Evolutionary conservation across 345 rosid genomes (phyloP).

Genomic region (Populus simonii): DNA sequence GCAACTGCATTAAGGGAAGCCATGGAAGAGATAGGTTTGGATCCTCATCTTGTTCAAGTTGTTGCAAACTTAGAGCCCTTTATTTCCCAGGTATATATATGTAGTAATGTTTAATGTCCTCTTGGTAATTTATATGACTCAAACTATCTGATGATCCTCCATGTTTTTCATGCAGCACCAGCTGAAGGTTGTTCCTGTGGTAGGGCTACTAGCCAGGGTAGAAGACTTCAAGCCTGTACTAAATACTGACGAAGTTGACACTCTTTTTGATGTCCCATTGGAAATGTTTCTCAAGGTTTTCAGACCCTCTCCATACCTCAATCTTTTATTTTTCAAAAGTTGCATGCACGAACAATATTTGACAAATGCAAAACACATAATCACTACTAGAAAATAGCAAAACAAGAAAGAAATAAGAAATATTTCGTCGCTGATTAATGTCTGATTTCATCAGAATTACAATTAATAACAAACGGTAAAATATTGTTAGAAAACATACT

Average conservation of each 20-base stretch:
- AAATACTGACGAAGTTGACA: conserved; percentile 38
- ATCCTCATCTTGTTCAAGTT: conserved; percentile 36
- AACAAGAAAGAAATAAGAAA: too few relatives aligned
- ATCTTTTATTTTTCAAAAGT: too few relatives aligned
- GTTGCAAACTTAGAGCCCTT: conserved; percentile 33
- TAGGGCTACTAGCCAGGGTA: conserved; percentile 28
- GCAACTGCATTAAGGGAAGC: conserved; percentile 41
- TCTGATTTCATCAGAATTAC: too few relatives aligned
- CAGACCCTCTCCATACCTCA: not conserved
- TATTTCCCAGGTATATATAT: conserved; percentile 20
- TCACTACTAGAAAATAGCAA: too few relatives aligned
- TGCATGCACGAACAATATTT: too few relatives aligned
- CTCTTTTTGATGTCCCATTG: conserved; percentile 37
- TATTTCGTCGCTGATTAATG: too few relatives aligned
- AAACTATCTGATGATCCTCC: too few relatives aligned
- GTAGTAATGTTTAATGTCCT: not conserved
- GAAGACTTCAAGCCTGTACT: conserved; percentile 34
- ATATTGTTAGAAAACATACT: too few relatives aligned
- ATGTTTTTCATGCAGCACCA: conserved; percentile 22
- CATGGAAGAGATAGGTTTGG: conserved; percentile 41
- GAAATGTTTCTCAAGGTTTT: conserved; percentile 45
- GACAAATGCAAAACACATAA: too few relatives aligned
- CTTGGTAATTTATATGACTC: not conserved
- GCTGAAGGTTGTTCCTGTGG: conserved; percentile 34
- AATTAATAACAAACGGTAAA: too few relatives aligned